Percentiles rank a stretch among this genome's conserved stretches.
Evolutionary conservation across 2,329 filamentous ascomycete genomes (phyloP).

Genomic region (Myriangium duriaei): DNA sequence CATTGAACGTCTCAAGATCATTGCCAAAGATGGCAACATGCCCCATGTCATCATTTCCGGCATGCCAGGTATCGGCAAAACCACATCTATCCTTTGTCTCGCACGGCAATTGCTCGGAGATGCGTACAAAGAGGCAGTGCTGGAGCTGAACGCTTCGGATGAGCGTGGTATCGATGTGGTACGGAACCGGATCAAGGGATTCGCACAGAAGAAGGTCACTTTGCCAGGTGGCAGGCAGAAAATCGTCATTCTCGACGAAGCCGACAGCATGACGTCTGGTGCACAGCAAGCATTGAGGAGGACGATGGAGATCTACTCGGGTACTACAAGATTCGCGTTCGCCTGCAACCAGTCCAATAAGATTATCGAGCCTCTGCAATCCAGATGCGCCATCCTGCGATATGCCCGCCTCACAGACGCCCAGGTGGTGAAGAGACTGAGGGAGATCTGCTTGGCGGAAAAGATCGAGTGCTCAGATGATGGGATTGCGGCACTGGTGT

Average conservation of each 20-base stretch:
- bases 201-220: slow-evolving; percentile 98
- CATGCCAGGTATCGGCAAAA: slow-evolving; percentile 98
- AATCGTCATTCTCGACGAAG: slow-evolving; percentile 93
- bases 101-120: slow-evolving; percentile 84
- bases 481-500: slow-evolving; percentile 87
- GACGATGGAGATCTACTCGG: slow-evolving; percentile 98
- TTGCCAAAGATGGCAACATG: slow-evolving; percentile 98
- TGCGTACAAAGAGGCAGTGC: slow-evolving; percentile 90
- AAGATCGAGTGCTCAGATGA: slow-evolving; percentile 85
- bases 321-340: slow-evolving; percentile 92
- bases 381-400: slow-evolving; percentile 85
- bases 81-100: slow-evolving; percentile 85
- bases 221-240: slow-evolving; percentile 84
- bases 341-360: slow-evolving; percentile 99
- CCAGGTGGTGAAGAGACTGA: slow-evolving; percentile 78
- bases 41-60: slow-evolving; percentile 98
- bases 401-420: slow-evolving; percentile 86
- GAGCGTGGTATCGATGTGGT: slow-evolving; percentile 97
- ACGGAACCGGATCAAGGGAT: slow-evolving; percentile 92
- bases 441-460: slow-evolving; percentile 89
- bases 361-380: slow-evolving; percentile 98
- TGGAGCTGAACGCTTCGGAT: slow-evolving; percentile 93
- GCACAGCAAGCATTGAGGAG: slow-evolving; percentile 88
- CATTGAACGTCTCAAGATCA: slow-evolving; percentile 93
- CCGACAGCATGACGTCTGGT: slow-evolving; percentile 91